phyloP scores from a whole-genome alignment of 2,329 filamentous ascomycete genomes.

The Trichoderma sp. region DNA sequence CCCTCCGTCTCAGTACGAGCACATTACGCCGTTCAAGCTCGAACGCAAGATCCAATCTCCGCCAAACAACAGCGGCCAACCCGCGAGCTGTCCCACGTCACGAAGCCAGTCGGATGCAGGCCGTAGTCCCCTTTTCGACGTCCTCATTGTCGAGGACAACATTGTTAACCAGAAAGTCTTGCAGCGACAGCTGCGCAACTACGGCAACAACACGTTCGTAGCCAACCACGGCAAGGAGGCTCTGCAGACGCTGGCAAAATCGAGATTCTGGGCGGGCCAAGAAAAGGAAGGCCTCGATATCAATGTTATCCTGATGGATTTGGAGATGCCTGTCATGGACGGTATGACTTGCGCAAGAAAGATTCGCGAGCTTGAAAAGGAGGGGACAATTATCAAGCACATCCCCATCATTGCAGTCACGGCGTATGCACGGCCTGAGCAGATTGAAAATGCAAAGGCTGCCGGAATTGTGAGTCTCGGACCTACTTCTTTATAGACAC shows the following conservation, averaged over 20 bases:
- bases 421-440: slow-evolving; percentile 72
- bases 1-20: slow-evolving; percentile 39
- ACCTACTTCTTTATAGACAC: not conserved
- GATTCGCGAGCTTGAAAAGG: slow-evolving; percentile 65
- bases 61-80: slow-evolving; percentile 23
- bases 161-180: slow-evolving; percentile 65
- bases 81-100: slow-evolving; percentile 21
- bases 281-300: slow-evolving; percentile 51
- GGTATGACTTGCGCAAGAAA: slow-evolving; percentile 68
- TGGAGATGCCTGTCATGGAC: slow-evolving; percentile 84
- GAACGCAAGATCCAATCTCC: slow-evolving; percentile 30
- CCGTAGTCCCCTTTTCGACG: slow-evolving; percentile 43
- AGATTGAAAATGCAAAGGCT: slow-evolving; percentile 66
- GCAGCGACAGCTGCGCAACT: slow-evolving; percentile 58
- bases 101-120: slow-evolving; percentile 19
- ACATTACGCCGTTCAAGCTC: slow-evolving; percentile 37
- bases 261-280: slow-evolving; percentile 53
- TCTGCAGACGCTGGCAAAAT: slow-evolving; percentile 54
- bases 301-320: slow-evolving; percentile 72
- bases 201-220: slow-evolving; percentile 58
- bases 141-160: slow-evolving; percentile 67
- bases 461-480: slow-evolving; percentile 64
- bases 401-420: slow-evolving; percentile 83
- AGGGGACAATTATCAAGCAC: slow-evolving; percentile 59
- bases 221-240: slow-evolving; percentile 65